Evolutionary conservation across 768 basidiomycete genomes (phyloP).

Genomic region (Coprinopsis sp.): DNA sequence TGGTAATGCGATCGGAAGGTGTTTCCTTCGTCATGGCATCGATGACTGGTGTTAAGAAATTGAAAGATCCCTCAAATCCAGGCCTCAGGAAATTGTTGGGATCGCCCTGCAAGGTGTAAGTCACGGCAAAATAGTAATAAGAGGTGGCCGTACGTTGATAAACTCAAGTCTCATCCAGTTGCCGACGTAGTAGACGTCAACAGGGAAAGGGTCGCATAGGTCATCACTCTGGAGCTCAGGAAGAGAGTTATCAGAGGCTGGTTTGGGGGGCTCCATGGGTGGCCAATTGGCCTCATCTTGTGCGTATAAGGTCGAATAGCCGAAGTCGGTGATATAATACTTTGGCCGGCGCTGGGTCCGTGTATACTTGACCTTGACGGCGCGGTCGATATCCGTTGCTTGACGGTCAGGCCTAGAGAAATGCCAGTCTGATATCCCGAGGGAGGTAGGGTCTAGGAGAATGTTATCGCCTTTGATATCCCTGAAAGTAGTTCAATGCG

Average conservation of each 20-base stretch:
- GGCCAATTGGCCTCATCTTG: constrained; percentile 5
- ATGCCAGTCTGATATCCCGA: constrained; percentile 7
- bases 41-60: neutral
- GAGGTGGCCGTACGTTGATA: neutral
- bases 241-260: neutral
- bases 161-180: constrained; percentile 1
- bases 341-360: constrained; percentile 10
- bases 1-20: neutral
- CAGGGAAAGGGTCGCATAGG: constrained; percentile 4
- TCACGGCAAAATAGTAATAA: too few species aligned
- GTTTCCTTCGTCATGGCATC: neutral
- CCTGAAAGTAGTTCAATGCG: neutral
- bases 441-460: constrained; percentile 5
- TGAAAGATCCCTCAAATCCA: neutral
- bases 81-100: neutral
- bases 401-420: neutral
- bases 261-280: neutral
- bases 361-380: constrained; percentile 3
- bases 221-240: neutral
- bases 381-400: neutral
- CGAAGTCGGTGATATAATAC: constrained; percentile 16
- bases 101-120: neutral
- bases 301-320: constrained; percentile 6
- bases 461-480: constrained; percentile 9
- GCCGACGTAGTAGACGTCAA: constrained; percentile 6